Percentiles rank a stretch among this genome's conserved stretches.
Conservation (phyloP, 805 yeast species). For the Spathaspora passalidarum region DNA sequence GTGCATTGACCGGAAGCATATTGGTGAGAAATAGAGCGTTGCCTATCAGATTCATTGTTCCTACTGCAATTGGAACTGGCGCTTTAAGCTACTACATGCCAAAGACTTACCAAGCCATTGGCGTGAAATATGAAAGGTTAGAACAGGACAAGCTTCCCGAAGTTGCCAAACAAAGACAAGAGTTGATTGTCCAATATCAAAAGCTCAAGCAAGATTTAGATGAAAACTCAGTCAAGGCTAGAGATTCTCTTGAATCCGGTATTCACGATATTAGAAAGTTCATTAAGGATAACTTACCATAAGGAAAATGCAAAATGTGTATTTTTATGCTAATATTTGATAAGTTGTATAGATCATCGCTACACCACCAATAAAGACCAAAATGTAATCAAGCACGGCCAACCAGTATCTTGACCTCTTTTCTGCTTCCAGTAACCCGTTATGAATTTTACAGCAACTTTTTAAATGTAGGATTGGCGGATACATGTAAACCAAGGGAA, state of each 20-base stretch:
- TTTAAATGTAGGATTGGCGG: constrained; percentile 74
- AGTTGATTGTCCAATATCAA: constrained; percentile 9
- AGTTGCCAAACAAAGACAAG: constrained; percentile 23
- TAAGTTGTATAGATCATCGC: constrained; percentile 69
- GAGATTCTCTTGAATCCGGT: constrained; percentile 14
- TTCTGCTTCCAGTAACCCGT: constrained; percentile 13
- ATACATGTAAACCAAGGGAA: constrained; percentile 81
- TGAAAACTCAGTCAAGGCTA: constrained; percentile 10
- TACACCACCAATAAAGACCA: constrained; percentile 54
- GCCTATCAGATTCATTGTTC: constrained; percentile 50
- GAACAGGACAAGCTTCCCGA: constrained; percentile 33
- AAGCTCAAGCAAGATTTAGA: constrained; percentile 13
- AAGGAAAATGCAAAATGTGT: neutral
- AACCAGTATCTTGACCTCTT: constrained; percentile 31
- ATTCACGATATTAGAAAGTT: constrained; percentile 26
- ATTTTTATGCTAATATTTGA: constrained; percentile 38
- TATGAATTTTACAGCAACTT: constrained; percentile 38
- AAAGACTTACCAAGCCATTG: constrained; percentile 35
- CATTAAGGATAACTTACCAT: constrained; percentile 3
- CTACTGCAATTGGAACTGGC: constrained; percentile 47
- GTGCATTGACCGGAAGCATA: constrained; percentile 56
- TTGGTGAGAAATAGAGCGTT: constrained; percentile 45
- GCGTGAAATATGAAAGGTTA: constrained; percentile 17
- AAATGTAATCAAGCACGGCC: constrained; percentile 44
- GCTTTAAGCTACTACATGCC: constrained; percentile 52